Base-by-base conservation (phyloP, 2,329 filamentous ascomycete genomes). In the Aureobasidium lini region DNA sequence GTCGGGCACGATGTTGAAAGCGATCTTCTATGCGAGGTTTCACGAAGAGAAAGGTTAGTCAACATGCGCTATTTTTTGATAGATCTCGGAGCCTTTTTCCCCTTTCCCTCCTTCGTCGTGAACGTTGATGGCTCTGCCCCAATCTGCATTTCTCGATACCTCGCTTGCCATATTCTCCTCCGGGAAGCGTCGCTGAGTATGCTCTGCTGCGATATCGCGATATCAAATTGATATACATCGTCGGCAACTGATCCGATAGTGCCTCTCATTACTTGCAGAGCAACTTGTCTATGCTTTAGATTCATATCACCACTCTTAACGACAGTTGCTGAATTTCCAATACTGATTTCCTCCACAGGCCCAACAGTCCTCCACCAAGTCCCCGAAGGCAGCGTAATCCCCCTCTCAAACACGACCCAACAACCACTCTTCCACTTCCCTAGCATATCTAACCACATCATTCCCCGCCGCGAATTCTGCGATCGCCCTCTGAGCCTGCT, bases 401-500 rank as follows among this genome's bases (percentile, higher is more conserved):
- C 72, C 1, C 64, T 72, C 65, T 62, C 78, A 62, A 68, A 77
- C 61, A 59, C 61, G 74, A 67, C 63, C 71, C 82, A 77, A 68
- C 77, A 79, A 10, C 86, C 87, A 3, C 84, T 96, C 63, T 84
- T 96, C 69, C 85, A 91, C 73, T 97, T 96, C 75, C 84, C 89
- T 64, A 86, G 90, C 54, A 83, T 97, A 65, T 89, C 90, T 15
- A 87, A 93, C 71, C 96, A 95, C 77, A 87, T 99, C 69, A 96
- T 99, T 68, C 94, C 94, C 16, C 88, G 90, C 57, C 90, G 96
- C 73, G 89, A 93, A 68, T 94, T 99, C 70, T 96, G 93, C 80
- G 95, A 96, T 72, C 89, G 91, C 64, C 87, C 87, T 72, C 8
- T 58, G 36, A 58, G 54, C 34, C 54, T 58, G 1, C 43, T 58